Evolutionary conservation across 257 asterid species (phyloP).

Genomic region (Solanum lycopersicoides): DNA sequence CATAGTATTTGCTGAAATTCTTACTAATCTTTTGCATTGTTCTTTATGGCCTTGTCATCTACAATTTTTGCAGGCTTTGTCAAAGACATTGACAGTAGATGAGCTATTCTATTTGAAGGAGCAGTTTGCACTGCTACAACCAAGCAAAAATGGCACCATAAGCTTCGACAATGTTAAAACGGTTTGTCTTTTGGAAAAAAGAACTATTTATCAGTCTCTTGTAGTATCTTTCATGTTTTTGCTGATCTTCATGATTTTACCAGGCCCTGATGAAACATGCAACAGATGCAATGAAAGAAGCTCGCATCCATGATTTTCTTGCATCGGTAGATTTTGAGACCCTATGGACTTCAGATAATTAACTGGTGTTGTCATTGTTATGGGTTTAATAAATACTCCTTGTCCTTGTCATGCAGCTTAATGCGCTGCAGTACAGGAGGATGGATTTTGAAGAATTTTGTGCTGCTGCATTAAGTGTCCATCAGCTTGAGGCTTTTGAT

Average conservation of each 20-base stretch:
- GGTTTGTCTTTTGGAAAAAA: conserved; percentile 10
- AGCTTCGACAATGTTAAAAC: conserved; percentile 28
- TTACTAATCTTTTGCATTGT: neutral
- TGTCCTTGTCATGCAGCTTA: conserved; percentile 38
- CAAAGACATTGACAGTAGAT: conserved; percentile 43
- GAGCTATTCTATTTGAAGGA: conserved; percentile 42
- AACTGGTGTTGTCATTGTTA: neutral
- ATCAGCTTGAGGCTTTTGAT: conserved; percentile 77
- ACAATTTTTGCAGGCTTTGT: conserved; percentile 30
- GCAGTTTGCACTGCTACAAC: conserved; percentile 37
- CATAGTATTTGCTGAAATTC: neutral
- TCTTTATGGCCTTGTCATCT: neutral
- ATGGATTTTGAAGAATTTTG: conserved; percentile 96
- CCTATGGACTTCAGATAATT: neutral
- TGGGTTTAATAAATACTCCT: neutral
- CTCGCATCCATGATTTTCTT: conserved; percentile 69
- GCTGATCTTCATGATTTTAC: neutral
- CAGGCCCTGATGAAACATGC: conserved; percentile 74
- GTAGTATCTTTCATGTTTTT: neutral
- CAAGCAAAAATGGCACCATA: conserved; percentile 44
- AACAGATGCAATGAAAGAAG: conserved; percentile 86
- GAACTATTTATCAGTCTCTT: neutral
- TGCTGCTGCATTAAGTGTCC: conserved; percentile 64
- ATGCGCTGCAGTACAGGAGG: conserved; percentile 86
- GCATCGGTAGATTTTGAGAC: conserved; percentile 42